A percentile compares a stretch with the other conserved stretches of the same genome.
phyloP scores from a whole-genome alignment of 2,329 filamentous ascomycete genomes.

The Decorospora gaudefroyi region DNA sequence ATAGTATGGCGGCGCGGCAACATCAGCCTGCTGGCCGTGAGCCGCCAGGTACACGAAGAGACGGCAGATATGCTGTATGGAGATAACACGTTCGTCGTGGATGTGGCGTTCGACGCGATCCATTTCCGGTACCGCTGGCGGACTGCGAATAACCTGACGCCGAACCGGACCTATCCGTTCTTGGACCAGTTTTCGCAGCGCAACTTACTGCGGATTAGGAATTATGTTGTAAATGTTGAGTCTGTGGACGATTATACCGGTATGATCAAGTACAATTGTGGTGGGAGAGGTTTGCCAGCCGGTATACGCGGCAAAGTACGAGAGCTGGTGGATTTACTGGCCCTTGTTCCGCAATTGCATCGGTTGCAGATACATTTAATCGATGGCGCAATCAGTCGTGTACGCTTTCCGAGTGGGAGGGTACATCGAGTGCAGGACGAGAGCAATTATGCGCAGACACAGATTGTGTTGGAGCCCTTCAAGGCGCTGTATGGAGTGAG shows the following conservation, averaged over 20 bases:
- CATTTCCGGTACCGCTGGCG: conserved; percentile 53
- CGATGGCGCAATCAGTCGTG: conserved; percentile 35
- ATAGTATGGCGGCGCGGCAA: conserved; percentile 52
- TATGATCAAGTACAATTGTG: conserved; percentile 59
- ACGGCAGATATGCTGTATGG: conserved; percentile 54
- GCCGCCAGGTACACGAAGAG: conserved; percentile 52
- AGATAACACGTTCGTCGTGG: conserved; percentile 52
- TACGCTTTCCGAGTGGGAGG: conserved; percentile 37
- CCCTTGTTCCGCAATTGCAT: conserved; percentile 27
- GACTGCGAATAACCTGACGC: conserved; percentile 50
- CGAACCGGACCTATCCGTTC: conserved; percentile 48
- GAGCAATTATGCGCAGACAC: conserved; percentile 43
- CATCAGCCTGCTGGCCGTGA: conserved; percentile 48
- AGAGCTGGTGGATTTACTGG: conserved; percentile 49
- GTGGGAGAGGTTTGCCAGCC: conserved; percentile 51
- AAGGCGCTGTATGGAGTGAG: conserved; percentile 44
- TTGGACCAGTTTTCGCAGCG: conserved; percentile 49
- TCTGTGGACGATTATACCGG: conserved; percentile 56
- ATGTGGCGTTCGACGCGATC: conserved; percentile 52
- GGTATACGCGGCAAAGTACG: conserved; percentile 50
- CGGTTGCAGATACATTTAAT: conserved; percentile 41
- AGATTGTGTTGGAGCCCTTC: conserved; percentile 52
- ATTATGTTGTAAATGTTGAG: conserved; percentile 53
- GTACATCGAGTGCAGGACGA: conserved; percentile 44
- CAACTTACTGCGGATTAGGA: conserved; percentile 50